These are phyloP conservation scores for Pseudozyma sp. DNA, from an alignment of 1,284 basidiomycete genomes.

Conservation along the genomic window DNA sequence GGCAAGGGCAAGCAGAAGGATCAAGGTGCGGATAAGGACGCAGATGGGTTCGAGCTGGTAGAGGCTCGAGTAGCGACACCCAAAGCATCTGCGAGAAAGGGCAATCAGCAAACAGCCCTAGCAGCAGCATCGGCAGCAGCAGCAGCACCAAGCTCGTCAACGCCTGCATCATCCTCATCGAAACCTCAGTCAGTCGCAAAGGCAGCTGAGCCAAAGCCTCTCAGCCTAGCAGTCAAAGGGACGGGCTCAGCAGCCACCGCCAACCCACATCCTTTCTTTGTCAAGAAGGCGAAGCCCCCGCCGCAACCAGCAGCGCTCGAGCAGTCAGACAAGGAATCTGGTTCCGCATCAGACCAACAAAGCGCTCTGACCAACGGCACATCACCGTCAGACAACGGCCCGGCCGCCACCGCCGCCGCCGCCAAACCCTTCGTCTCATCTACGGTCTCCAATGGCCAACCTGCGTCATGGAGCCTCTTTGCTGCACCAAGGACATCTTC, in stretches of 20 bases:
- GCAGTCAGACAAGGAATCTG: background rate
- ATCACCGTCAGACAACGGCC: constrained; percentile 1
- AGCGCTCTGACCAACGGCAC: no score
- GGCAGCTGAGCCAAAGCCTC: constrained; percentile 17
- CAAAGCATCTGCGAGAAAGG: background rate
- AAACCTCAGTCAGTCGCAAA: constrained; percentile 8
- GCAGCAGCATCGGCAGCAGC: background rate
- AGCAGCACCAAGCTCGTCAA: background rate
- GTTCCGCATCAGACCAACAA: no score
- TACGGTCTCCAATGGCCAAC: background rate
- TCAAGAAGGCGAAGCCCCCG: constrained; percentile 22
- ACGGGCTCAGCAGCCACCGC: constrained; percentile 12
- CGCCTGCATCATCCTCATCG: background rate
- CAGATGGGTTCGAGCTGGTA: constrained; percentile 27
- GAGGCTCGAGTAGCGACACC: constrained; percentile 9
- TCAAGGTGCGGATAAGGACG: background rate
- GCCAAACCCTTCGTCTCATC: constrained; percentile 3
- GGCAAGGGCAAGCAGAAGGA: background rate
- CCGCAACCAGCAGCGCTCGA: background rate
- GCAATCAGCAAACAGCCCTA: background rate
- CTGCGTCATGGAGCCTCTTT: constrained; percentile 42
- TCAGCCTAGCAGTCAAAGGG: constrained; percentile 40
- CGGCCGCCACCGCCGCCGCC: background rate
- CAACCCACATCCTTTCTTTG: constrained; percentile 41
- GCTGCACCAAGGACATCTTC: constrained; percentile 11